Conservation (phyloP, 768 basidiomycete genomes). For the Clathrus columnatus region DNA sequence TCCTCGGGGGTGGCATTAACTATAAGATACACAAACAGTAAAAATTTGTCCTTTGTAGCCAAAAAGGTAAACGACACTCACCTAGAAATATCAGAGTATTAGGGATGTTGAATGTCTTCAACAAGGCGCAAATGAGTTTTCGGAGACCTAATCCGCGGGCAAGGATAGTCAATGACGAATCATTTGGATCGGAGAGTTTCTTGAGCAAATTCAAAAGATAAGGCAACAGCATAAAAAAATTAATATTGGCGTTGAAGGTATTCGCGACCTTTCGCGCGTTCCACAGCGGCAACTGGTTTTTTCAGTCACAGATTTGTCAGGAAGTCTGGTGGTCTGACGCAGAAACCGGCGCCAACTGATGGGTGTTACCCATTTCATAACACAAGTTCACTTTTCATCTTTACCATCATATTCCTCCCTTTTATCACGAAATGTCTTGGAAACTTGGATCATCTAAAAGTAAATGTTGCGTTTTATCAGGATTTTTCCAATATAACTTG, state of each 20-base stretch:
- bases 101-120: constrained; percentile 88
- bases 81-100: constrained; percentile 69
- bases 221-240: not conserved
- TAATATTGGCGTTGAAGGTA: no score
- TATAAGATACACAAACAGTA: not conserved
- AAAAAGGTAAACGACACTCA: not conserved
- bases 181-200: constrained; percentile 5
- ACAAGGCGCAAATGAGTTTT: constrained; percentile 70
- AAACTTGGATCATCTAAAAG: constrained; percentile 33
- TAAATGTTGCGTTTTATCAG: not conserved
- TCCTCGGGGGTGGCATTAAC: constrained; percentile 82
- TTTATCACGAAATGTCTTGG: constrained; percentile 42
- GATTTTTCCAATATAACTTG: not conserved
- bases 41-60: not conserved
- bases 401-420: constrained; percentile 17
- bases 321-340: no score
- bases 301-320: no score
- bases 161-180: constrained; percentile 34
- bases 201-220: not conserved
- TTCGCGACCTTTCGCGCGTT: no score
- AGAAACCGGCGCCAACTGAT: not conserved
- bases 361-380: constrained; percentile 10
- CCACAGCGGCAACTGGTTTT: no score
- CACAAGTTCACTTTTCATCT: constrained; percentile 15
- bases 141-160: constrained; percentile 89